Base-by-base conservation (phyloP, 2,329 filamentous ascomycete genomes). In the Aspergillus ruber region DNA sequence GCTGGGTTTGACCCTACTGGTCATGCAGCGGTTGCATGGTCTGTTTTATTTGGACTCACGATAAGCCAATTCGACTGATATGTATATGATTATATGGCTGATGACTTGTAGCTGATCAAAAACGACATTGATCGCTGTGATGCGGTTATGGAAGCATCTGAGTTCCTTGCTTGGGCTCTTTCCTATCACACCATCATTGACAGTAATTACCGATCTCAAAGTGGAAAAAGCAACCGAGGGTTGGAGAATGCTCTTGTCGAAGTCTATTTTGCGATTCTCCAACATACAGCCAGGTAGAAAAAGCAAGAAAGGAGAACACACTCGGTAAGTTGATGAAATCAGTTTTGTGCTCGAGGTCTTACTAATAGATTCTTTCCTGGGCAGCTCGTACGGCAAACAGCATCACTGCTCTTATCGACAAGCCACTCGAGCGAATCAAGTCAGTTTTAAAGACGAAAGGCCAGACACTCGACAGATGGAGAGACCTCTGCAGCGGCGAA, bases 181-280 rank as follows among this genome's bases (percentile, higher is more conserved):
- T 17, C 46, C 23, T 48, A 48, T 20, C 43, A 44, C 25, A 15
- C 42, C 4, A 32, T 48, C 25, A 18, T 48, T 23, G 46, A 48
- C 18, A 42, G 15, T 6, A 21, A 48, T 12, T 33, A 41, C 35
- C 46, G 46, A 23, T 13, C 27, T 2, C 18, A 43, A 25, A 21
- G 33, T 12, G 33, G 40, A 12, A 23, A 9, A n/a, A 48, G 41
- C 17, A 23, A 48, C 12, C 33, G 29, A 9, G 20, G 39, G 2
- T 29, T 48, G 4, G 42, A 48, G n/a, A 7, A 48, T 2, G 35
- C 42, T 32, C 23, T 48, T 13, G 17, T 48, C 23, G 20, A 32
- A 3, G 46, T 44, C 21, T 48, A 48, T 17, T n/a, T 12, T 18
- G 46, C 46, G 18, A n/a, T 48, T 33, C 42, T 48, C 10, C 15